Conservation (phyloP, 306 rosid genomes). For the Fagus crenata region DNA sequence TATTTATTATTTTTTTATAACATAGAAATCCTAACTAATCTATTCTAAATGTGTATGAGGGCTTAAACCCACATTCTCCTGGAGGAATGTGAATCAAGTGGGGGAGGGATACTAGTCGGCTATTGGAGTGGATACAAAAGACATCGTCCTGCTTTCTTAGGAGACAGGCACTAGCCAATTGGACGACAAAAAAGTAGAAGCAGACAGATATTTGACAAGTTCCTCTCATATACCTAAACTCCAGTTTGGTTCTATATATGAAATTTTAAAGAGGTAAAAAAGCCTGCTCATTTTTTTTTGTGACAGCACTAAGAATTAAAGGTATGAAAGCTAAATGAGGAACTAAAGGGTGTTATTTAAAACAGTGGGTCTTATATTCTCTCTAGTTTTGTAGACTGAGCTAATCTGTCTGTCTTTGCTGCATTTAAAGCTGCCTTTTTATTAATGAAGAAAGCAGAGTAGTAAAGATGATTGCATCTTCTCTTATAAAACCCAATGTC, state of each 20-base stretch:
- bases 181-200: constrained; percentile 31
- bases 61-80: no score
- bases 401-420: constrained; percentile 40
- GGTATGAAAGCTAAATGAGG: constrained; percentile 50
- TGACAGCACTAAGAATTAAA: constrained; percentile 41
- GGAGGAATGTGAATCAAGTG: no score
- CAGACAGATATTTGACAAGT: constrained; percentile 22
- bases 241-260: constrained; percentile 40
- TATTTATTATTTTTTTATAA: no score
- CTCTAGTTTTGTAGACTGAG: constrained; percentile 40
- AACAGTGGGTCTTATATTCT: constrained; percentile 51
- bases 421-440: constrained; percentile 52
- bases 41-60: no score
- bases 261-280: constrained; percentile 28
- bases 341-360: constrained; percentile 37
- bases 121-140: no score
- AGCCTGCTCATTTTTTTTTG: constrained; percentile 20
- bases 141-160: constrained; percentile 23
- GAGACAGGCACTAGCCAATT: constrained; percentile 38
- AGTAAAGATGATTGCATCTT: constrained; percentile 54
- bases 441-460: constrained; percentile 56
- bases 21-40: no score
- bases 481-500: constrained; percentile 39
- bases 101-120: no score
- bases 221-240: constrained; percentile 11